Percentiles rank a stretch among this genome's conserved stretches.
Evolutionary conservation across 768 basidiomycete genomes (phyloP).

Genomic region (Auriscalpium vulgare): DNA sequence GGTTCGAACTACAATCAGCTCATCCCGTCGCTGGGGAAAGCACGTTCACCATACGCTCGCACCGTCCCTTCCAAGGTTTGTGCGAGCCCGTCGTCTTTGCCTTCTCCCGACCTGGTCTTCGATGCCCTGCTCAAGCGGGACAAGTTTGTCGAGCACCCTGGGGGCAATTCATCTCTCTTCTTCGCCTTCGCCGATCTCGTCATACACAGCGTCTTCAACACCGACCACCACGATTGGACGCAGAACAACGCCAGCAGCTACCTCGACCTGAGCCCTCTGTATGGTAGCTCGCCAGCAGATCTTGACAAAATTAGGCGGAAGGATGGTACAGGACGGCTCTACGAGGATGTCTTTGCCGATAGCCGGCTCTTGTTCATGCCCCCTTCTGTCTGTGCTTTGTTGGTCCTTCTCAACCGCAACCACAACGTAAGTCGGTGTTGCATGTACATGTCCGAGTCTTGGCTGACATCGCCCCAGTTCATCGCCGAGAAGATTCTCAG

Average conservation of each 20-base stretch:
- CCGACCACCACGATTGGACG: constrained; percentile 35
- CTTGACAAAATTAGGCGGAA: constrained; percentile 44
- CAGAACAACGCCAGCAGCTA: constrained; percentile 67
- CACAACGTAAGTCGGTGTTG: constrained; percentile 48
- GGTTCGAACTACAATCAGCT: constrained; percentile 29
- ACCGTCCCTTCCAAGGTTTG: constrained; percentile 45
- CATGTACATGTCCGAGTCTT: constrained; percentile 5
- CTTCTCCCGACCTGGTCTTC: constrained; percentile 62
- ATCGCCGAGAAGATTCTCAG: constrained; percentile 57
- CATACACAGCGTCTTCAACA: constrained; percentile 68
- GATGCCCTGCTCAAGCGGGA: constrained; percentile 52
- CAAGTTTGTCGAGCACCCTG: constrained; percentile 20
- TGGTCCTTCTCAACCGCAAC: constrained; percentile 63
- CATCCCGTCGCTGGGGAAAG: constrained; percentile 26
- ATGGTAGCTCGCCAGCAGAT: constrained; percentile 46
- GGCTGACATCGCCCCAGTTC: constrained; percentile 35
- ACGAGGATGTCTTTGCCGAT: constrained; percentile 66
- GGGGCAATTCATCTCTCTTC: constrained; percentile 64
- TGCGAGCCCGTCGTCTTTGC: constrained; percentile 39
- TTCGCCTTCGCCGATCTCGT: constrained; percentile 76
- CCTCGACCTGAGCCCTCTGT: constrained; percentile 68
- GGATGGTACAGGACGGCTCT: constrained; percentile 63
- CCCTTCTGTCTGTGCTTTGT: constrained; percentile 57
- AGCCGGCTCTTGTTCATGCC: constrained; percentile 61
- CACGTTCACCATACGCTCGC: constrained; percentile 40